Evolutionary conservation across 164 flowering plant species (phyloP).

Genomic region (Berberis vulgaris): DNA sequence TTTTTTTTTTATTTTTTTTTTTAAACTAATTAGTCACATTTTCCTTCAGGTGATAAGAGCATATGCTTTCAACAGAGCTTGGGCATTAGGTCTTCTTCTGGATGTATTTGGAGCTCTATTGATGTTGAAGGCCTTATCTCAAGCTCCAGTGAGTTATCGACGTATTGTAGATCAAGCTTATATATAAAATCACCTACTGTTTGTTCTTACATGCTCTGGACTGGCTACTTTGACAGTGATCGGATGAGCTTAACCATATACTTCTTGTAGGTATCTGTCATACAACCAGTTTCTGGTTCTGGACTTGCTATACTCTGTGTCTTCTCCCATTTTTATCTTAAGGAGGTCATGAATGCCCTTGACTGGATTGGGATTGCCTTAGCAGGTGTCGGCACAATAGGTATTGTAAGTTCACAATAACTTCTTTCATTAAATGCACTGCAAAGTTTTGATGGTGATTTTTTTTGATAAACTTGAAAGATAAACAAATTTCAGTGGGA

Average conservation of each 20-base stretch:
- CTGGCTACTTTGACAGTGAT: not conserved
- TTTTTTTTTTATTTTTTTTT: not conserved
- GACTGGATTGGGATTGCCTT: slow-evolving; percentile 89
- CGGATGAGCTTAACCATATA: slow-evolving; percentile 8
- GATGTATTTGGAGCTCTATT: slow-evolving; percentile 84
- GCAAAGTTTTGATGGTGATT: too few relatives aligned
- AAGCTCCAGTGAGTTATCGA: slow-evolving; percentile 76
- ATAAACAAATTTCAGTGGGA: too few relatives aligned
- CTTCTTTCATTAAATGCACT: not conserved
- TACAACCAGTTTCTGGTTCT: slow-evolving; percentile 99
- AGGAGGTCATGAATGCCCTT: slow-evolving; percentile 84
- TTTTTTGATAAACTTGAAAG: too few relatives aligned
- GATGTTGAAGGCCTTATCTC: slow-evolving; percentile 90
- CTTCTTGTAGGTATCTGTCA: slow-evolving; percentile 76
- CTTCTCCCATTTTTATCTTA: slow-evolving; percentile 90
- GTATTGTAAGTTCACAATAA: slow-evolving; percentile 54
- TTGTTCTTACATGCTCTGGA: not conserved
- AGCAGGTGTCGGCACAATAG: slow-evolving; percentile 97
- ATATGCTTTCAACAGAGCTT: slow-evolving; percentile 73
- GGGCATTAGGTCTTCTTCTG: slow-evolving; percentile 81
- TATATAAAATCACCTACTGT: not conserved
- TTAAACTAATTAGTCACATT: not conserved
- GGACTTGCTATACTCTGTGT: slow-evolving; percentile 94
- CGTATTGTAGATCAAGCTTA: not conserved
- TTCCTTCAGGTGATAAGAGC: slow-evolving; percentile 67